phyloP scores from a whole-genome alignment of 2,329 filamentous ascomycete genomes.

The Uncinocarpus reesii region DNA sequence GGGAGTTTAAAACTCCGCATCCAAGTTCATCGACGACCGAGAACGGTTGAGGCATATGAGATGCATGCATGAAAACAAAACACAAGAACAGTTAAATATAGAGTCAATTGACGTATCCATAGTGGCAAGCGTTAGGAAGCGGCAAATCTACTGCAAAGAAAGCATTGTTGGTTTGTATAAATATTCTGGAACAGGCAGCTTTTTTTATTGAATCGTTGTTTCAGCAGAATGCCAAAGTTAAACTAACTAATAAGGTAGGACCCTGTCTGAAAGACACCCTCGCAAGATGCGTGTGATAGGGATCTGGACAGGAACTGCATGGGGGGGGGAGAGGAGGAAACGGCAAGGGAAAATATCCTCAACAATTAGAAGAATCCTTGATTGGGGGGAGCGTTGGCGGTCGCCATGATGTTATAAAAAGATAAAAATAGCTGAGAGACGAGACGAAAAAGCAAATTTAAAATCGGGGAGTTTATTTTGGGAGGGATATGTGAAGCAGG shows the following conservation, averaged over 20 bases:
- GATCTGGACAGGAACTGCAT: neutral
- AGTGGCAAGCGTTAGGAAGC: constrained; percentile 7
- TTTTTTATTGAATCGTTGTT: constrained; percentile 8
- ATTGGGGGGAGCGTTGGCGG: neutral
- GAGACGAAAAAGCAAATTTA: neutral
- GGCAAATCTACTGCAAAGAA: constrained; percentile 13
- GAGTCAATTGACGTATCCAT: constrained; percentile 11
- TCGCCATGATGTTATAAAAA: neutral
- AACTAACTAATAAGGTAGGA: constrained; percentile 8
- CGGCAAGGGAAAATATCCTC: neutral
- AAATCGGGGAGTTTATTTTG: constrained; percentile 6
- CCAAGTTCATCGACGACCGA: constrained; percentile 11
- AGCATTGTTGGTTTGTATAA: constrained; percentile 8
- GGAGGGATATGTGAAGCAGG: no score
- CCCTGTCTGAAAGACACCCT: constrained; percentile 3
- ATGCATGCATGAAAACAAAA: constrained; percentile 9
- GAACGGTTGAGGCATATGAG: constrained; percentile 13
- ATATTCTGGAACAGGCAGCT: constrained; percentile 8
- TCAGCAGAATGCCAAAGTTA: constrained; percentile 1
- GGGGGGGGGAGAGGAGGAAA: neutral
- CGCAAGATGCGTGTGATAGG: neutral
- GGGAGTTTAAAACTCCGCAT: constrained; percentile 13
- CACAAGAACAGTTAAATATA: constrained; percentile 8
- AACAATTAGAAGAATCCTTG: neutral
- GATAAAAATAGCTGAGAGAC: constrained; percentile 10